Conservation (phyloP, 345 rosid genomes). For the Psidium guajava region DNA sequence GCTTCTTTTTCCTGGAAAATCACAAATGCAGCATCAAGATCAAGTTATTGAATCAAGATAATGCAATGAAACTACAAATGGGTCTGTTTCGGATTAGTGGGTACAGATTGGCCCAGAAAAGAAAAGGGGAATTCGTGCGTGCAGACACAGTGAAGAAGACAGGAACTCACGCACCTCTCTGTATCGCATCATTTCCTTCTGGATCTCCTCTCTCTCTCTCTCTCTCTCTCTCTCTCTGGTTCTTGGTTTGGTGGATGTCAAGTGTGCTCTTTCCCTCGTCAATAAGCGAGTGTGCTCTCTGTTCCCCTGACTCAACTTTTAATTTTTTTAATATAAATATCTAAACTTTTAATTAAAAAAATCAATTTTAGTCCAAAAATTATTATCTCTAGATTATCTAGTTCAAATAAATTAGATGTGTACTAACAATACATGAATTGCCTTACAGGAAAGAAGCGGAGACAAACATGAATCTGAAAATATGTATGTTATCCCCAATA, state of each 20-base stretch:
- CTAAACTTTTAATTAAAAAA: neutral
- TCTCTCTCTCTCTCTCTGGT: neutral
- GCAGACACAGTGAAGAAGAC: neutral
- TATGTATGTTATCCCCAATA: too few species aligned
- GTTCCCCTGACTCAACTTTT: neutral
- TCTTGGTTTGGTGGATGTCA: neutral
- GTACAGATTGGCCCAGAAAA: neutral
- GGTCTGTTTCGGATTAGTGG: neutral
- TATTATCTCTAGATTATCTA: neutral
- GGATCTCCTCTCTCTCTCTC: neutral
- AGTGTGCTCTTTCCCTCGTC: neutral
- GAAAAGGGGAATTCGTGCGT: neutral
- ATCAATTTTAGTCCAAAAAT: neutral
- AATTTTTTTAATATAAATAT: neutral
- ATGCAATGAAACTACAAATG: neutral
- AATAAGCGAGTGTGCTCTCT: neutral
- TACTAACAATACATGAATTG: neutral
- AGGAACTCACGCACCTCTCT: conserved; percentile 23
- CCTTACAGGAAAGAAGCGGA: too few species aligned
- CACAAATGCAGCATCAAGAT: neutral
- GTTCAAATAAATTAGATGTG: neutral
- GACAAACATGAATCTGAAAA: too few species aligned
- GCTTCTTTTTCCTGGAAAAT: conserved; percentile 67
- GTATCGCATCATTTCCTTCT: conserved; percentile 38
- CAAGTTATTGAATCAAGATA: neutral